Evolutionary conservation across 2,329 filamentous ascomycete species (phyloP).

Genomic region (Paraphoma chrysanthemicola): DNA sequence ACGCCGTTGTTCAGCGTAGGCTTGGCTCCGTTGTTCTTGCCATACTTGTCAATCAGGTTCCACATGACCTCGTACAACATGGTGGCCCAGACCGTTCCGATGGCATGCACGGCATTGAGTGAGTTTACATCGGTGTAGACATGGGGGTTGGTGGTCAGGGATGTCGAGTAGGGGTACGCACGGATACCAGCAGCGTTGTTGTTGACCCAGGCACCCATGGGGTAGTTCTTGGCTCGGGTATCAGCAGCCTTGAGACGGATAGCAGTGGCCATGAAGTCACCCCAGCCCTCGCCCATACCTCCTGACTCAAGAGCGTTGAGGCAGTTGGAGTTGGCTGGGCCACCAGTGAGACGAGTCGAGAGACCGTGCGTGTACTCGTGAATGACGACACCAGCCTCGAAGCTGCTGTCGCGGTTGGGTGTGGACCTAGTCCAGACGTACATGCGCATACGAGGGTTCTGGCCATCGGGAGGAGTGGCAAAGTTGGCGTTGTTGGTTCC

Average conservation of each 20-base stretch:
- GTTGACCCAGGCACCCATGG: slow-evolving; percentile 60
- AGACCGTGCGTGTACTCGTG: slow-evolving; percentile 57
- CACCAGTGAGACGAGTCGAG: slow-evolving; percentile 66
- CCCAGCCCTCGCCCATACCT: slow-evolving; percentile 67
- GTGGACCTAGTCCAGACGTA: slow-evolving; percentile 61
- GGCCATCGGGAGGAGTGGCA: slow-evolving; percentile 51
- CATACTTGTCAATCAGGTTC: slow-evolving; percentile 64
- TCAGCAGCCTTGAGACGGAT: slow-evolving; percentile 57
- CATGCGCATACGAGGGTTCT: slow-evolving; percentile 64
- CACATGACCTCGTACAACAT: slow-evolving; percentile 65
- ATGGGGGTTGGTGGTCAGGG: slow-evolving; percentile 57
- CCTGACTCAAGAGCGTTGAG: slow-evolving; percentile 56
- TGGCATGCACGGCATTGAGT: slow-evolving; percentile 52
- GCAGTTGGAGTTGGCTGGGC: slow-evolving; percentile 61
- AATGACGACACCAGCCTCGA: slow-evolving; percentile 67
- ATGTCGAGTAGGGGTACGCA: slow-evolving; percentile 61
- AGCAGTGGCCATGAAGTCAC: slow-evolving; percentile 63
- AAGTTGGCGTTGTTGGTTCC: slow-evolving; percentile 66
- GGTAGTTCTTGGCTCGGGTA: slow-evolving; percentile 56
- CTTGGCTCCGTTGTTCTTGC: slow-evolving; percentile 54
- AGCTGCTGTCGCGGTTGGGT: slow-evolving; percentile 61
- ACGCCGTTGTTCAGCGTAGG: slow-evolving; percentile 57
- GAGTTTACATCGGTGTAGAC: slow-evolving; percentile 56
- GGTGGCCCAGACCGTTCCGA: slow-evolving; percentile 62
- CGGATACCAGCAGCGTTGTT: slow-evolving; percentile 57